phyloP scores from a whole-genome alignment of 1,284 basidiomycete species.

The Apiotrichum gracile region DNA sequence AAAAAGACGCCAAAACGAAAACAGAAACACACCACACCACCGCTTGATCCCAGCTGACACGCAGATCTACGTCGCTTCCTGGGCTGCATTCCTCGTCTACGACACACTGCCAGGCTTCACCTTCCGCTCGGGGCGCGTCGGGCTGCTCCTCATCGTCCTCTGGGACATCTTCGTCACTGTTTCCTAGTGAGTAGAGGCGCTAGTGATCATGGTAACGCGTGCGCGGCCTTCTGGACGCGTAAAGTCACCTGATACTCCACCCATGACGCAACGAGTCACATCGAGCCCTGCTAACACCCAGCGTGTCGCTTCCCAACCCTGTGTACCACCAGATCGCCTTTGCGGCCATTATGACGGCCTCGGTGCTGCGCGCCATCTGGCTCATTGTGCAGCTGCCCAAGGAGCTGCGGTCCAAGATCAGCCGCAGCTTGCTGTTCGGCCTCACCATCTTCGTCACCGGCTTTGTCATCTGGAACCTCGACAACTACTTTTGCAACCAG shows the following conservation, averaged over 20 bases:
- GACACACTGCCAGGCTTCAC: slow-evolving; percentile 38
- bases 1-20: too few relatives aligned
- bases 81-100: slow-evolving; percentile 36
- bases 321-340: slow-evolving; percentile 54
- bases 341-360: slow-evolving; percentile 44
- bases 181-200: slow-evolving; percentile 42
- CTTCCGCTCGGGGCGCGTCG: slow-evolving; percentile 31
- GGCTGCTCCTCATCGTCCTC: slow-evolving; percentile 27
- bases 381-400: slow-evolving; percentile 32
- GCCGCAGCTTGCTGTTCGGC: slow-evolving; percentile 29
- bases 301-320: slow-evolving; percentile 50
- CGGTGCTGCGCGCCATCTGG: slow-evolving; percentile 32
- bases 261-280: too few relatives aligned
- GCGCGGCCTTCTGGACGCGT: too few relatives aligned
- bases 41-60: too few relatives aligned
- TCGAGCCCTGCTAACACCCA: slow-evolving; percentile 22
- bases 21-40: too few relatives aligned
- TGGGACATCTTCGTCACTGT: slow-evolving; percentile 42
- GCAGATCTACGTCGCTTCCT: slow-evolving; percentile 45
- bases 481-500: slow-evolving; percentile 51
- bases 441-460: slow-evolving; percentile 43
- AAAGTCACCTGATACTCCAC: too few relatives aligned
- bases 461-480: slow-evolving; percentile 53
- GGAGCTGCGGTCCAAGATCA: slow-evolving; percentile 22
- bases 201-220: too few relatives aligned